A percentile compares a stretch with the other conserved stretches of the same genome.
phyloP scores from a whole-genome alignment of 441 rosid genomes.

The Pelargonium hybrid region DNA sequence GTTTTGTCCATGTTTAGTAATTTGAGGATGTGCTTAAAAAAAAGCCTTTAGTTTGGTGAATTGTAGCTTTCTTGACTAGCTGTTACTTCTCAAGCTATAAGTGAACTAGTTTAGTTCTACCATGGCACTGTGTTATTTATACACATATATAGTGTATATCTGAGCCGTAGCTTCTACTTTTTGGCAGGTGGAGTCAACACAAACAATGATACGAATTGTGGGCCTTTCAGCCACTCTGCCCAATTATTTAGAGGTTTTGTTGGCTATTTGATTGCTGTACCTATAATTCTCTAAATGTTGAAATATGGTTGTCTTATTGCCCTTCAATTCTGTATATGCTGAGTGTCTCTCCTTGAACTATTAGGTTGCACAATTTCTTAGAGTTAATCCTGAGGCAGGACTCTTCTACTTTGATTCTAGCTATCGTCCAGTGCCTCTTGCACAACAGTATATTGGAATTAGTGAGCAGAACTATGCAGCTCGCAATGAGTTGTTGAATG shows the following conservation, averaged over 20 bases:
- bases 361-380: slow-evolving; percentile 94
- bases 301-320: slow-evolving; percentile 2
- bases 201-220: slow-evolving; percentile 94
- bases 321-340: slow-evolving; percentile 1
- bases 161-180: slow-evolving; percentile 11
- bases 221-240: slow-evolving; percentile 99
- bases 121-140: slow-evolving; percentile 5
- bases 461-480: slow-evolving; percentile 86
- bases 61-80: background rate
- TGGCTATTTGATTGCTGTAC: slow-evolving; percentile 1
- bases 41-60: background rate
- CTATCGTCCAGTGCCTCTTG: slow-evolving; percentile 97
- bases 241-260: slow-evolving; percentile 73
- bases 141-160: background rate
- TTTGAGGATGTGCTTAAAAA: background rate
- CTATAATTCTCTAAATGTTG: background rate
- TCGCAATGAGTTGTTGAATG: slow-evolving; percentile 74
- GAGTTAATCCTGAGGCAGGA: slow-evolving; percentile 86
- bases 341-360: slow-evolving; percentile 19
- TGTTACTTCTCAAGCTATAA: background rate
- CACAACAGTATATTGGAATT: slow-evolving; percentile 95
- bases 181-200: slow-evolving; percentile 90
- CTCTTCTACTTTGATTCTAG: slow-evolving; percentile 96
- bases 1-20: background rate
- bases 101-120: background rate